A percentile compares a stretch with the other conserved stretches of the same genome.
Conservation (phyloP, 2,329 filamentous ascomycete genomes). For the Metarhizium anisopliae region DNA sequence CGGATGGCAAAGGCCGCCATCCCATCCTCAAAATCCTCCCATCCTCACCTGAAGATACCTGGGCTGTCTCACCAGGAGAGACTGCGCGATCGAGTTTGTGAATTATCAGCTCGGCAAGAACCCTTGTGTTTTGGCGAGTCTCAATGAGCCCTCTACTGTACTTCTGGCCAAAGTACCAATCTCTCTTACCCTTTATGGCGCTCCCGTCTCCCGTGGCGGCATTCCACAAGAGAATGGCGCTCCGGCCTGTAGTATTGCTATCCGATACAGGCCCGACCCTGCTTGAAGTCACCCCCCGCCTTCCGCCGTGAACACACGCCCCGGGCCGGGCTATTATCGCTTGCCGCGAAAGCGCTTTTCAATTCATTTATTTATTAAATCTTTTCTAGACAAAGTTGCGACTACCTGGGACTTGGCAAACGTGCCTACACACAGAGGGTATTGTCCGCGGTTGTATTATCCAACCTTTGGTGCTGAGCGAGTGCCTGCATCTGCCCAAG, state of each 20-base stretch:
- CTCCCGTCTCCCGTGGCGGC: not conserved
- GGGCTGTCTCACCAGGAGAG: constrained; percentile 1
- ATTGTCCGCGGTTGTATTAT: not conserved
- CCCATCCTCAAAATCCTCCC: not conserved
- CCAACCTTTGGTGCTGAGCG: not conserved
- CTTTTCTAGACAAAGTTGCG: too few species aligned
- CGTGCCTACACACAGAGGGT: not conserved
- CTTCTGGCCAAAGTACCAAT: constrained; percentile 1
- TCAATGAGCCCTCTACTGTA: not conserved
- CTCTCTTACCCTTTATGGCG: constrained; percentile 2
- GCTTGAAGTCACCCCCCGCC: constrained; percentile 1
- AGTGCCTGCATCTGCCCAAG: not conserved
- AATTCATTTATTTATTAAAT: not conserved
- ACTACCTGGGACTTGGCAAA: not conserved
- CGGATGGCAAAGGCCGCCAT: not conserved
- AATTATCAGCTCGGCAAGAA: not conserved
- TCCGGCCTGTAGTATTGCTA: not conserved
- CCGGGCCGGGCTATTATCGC: not conserved
- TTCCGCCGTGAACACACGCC: not conserved
- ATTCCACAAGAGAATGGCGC: not conserved
- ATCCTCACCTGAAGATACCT: constrained; percentile 1
- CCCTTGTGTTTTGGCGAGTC: constrained; percentile 1
- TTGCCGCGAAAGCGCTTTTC: not conserved
- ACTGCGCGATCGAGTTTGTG: constrained; percentile 5
- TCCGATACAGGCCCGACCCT: not conserved